Evolutionary conservation across 2,329 filamentous ascomycete species (phyloP), one percentile per base, ranked within the genome.

Genomic region (Acephala macrosclerotiorum): DNA sequence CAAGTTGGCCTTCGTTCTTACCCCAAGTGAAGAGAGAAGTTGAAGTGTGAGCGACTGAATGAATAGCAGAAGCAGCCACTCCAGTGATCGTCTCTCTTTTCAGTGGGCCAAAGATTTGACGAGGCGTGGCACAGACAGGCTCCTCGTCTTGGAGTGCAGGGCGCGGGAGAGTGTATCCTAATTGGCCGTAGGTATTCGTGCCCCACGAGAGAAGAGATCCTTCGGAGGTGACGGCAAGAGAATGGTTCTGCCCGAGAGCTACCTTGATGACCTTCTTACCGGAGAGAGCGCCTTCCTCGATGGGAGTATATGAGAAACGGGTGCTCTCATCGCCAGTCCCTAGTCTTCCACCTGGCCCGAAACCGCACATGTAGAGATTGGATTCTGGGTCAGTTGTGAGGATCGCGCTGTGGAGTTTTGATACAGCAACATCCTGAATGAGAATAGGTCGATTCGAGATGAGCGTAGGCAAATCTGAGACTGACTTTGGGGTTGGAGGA

Each of bases 151-250:
- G 86, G 70, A 88, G 84, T 9, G 82, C 78, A 1, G 89, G 85
- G 18, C 83, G 78, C 9, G 94, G 93, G 18, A 97, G 81, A 20
- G 85, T 81, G 76, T 97, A 98, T 5, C 96, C 96, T 16, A 99
- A 84, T 76, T 98, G 95, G 1, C 91, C 93, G 75, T 88, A 90
- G 8, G 85, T 89, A 73, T 97, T 98, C 70, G 91, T 92, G 8
- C 96, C 96, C 96, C 96, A 99, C 1, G 93, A 96, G 83, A 93
- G 97, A 6, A 97, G 87, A 71, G 96, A 93, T n/a, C 96, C 95
- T 61, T 89, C 85, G n/a, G 89, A 89, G 3, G 92, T 91, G 6
- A 98, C 82, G 1, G 93, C 95, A 76, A 99, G 84, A 2, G 91
- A 92, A 76, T 99, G 96, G 71, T 97, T 96, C 75, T 96, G 93